Base-by-base conservation (phyloP, 2,329 filamentous ascomycete species). In the Hypoxylon sp. region DNA sequence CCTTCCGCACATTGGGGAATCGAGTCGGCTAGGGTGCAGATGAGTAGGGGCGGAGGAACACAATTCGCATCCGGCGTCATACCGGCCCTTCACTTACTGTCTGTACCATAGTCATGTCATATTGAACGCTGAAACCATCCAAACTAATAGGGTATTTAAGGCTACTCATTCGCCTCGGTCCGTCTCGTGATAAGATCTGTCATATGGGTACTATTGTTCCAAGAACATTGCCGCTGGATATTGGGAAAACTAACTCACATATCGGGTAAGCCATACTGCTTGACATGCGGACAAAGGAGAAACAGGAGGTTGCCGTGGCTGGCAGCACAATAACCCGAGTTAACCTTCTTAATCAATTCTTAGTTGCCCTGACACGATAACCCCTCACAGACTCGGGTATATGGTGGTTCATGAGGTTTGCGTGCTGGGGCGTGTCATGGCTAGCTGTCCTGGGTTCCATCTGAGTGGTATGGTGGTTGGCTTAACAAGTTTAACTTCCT, bases 51-150 rank as follows among this genome's bases (percentile, higher is more conserved):
- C 60, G 56, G 54, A 61, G 68, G 65, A 68, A 68, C 53, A 68
- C 63, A 70, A 3, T 70, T 70, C 63, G 65, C 68, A 72, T 71
- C 61, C 67, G 74, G 73, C 70, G 60, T 72, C 67, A 69, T 53
- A 67, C 66, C 67, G 71, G 68, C 68, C 57, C 70, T 71, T 69
- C 68, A 67, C 69, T 73, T 74, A 62, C 68, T 72, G 70, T 73
- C 65, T 75, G 74, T 75, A 75, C 68, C 70, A 75, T 75, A 74
- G 70, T 73, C 72, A 74, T 74, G 67, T 74, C 69, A 73, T 72
- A 73, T 70, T 69, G 69, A 74, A 75, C 74, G 73, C 68, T 70
- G 63, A 74, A 70, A 70, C 68, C 63, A 73, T 72, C 61, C 51
- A 71, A 71, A 70, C 39, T 47, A 63, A 61, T 57, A 60, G 21